These are phyloP conservation scores for Elsinoe australis DNA, from an alignment of 2,329 filamentous ascomycete species.

Conservation along the genomic window DNA sequence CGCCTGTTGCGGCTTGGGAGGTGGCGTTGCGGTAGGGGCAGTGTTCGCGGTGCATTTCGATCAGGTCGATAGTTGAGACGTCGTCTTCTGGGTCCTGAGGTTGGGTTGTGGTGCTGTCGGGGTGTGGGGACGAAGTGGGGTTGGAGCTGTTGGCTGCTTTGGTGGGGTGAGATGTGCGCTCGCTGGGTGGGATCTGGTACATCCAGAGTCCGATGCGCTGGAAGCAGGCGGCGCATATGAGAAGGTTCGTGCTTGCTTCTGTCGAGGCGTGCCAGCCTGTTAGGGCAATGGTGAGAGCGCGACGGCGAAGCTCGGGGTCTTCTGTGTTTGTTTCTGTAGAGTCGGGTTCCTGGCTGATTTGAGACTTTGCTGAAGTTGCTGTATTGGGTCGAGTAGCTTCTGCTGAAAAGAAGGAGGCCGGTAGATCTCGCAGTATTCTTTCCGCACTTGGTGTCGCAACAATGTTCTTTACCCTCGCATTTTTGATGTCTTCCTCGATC, in stretches of 20 bases:
- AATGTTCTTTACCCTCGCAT: constrained; percentile 13
- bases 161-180: constrained; percentile 37
- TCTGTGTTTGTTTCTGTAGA: too few species aligned
- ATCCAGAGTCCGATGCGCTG: constrained; percentile 89
- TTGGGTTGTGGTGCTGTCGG: not conserved
- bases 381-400: constrained; percentile 8
- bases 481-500: constrained; percentile 25
- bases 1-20: constrained; percentile 30
- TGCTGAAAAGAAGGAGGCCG: constrained; percentile 22
- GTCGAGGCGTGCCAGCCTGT: constrained; percentile 47
- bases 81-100: constrained; percentile 11
- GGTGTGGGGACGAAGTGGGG: not conserved
- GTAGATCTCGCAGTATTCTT: constrained; percentile 26
- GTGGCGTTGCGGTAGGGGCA: constrained; percentile 32
- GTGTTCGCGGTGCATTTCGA: constrained; percentile 32
- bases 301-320: constrained; percentile 13
- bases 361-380: constrained; percentile 1
- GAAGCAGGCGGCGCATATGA: constrained; percentile 77
- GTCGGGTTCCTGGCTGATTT: not conserved
- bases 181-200: constrained; percentile 58
- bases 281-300: constrained; percentile 32
- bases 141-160: constrained; percentile 29
- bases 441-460: constrained; percentile 23
- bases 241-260: constrained; percentile 60
- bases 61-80: constrained; percentile 25